Evolutionary conservation across 768 basidiomycete genomes (phyloP).

Genomic region (Botryobasidium botryosum): DNA sequence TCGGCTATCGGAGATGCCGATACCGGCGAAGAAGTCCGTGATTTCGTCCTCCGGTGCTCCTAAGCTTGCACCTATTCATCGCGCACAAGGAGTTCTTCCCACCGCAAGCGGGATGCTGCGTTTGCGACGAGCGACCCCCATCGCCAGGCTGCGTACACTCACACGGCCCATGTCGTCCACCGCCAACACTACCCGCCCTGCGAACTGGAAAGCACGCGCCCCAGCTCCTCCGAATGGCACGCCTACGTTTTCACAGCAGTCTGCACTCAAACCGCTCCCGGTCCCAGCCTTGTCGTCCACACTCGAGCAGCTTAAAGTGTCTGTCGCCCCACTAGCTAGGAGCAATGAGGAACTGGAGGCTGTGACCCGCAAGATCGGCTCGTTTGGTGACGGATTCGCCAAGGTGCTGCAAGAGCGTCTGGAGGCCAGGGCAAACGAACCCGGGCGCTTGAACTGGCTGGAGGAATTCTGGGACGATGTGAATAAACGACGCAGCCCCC

Average conservation of each 20-base stretch:
- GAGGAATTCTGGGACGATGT: conserved; percentile 89
- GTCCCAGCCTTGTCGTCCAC: conserved; percentile 54
- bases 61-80: too few species aligned
- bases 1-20: too few species aligned
- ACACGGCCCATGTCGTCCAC: too few species aligned
- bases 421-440: conserved; percentile 32
- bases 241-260: conserved; percentile 49
- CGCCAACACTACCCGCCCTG: too few species aligned
- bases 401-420: conserved; percentile 43
- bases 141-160: too few species aligned
- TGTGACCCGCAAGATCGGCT: conserved; percentile 45
- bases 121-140: too few species aligned
- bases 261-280: conserved; percentile 51
- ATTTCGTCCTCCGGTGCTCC: too few species aligned
- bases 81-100: too few species aligned
- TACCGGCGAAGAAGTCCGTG: too few species aligned
- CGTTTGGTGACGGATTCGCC: conserved; percentile 33
- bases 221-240: conserved; percentile 36
- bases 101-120: too few species aligned
- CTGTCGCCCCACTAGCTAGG: conserved; percentile 57
- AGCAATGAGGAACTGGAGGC: conserved; percentile 38
- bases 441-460: conserved; percentile 54
- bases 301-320: conserved; percentile 47
- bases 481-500: not conserved
- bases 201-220: conserved; percentile 55